These are phyloP conservation scores for Bacidia rubella DNA, from an alignment of 495 filamentous ascomycete genomes.

Conservation along the genomic window DNA sequence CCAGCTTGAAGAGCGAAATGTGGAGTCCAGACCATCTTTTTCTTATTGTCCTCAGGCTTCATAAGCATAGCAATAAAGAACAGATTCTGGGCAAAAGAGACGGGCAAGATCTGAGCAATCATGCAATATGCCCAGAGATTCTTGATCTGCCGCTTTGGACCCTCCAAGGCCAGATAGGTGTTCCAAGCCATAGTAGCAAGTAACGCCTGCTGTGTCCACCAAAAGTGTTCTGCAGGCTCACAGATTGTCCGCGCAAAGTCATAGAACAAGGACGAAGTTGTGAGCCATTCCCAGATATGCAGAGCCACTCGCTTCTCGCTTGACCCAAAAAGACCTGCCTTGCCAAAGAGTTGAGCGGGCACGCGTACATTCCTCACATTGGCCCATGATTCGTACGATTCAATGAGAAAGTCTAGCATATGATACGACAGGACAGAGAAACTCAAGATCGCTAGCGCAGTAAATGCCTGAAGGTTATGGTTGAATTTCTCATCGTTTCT, in stretches of 20 bases:
- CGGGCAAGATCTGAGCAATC: slow-evolving; percentile 41
- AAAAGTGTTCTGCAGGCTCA: slow-evolving; percentile 25
- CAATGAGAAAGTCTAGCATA: slow-evolving; percentile 14
- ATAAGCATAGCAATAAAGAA: slow-evolving; percentile 47
- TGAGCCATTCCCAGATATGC: slow-evolving; percentile 16
- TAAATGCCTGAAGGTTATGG: slow-evolving; percentile 7
- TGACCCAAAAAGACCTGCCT: background rate
- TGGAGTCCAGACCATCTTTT: slow-evolving; percentile 36
- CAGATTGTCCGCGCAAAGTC: slow-evolving; percentile 25
- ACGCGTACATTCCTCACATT: background rate
- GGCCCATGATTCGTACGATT: slow-evolving; percentile 12
- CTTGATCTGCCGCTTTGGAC: slow-evolving; percentile 42
- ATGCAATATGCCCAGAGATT: slow-evolving; percentile 43
- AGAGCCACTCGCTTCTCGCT: background rate
- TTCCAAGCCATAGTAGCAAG: slow-evolving; percentile 40
- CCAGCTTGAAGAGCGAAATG: slow-evolving; percentile 27
- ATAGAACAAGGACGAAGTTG: slow-evolving; percentile 21
- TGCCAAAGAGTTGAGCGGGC: background rate
- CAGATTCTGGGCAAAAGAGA: slow-evolving; percentile 50
- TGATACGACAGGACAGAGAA: slow-evolving; percentile 16
- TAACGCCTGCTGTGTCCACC: slow-evolving; percentile 56
- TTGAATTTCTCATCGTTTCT: background rate
- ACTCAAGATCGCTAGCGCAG: slow-evolving; percentile 11
- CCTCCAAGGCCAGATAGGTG: slow-evolving; percentile 42
- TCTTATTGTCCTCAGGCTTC: slow-evolving; percentile 32